Evolutionary conservation across 164 flowering plant species (phyloP).

Genomic region (Malania oleifera): DNA sequence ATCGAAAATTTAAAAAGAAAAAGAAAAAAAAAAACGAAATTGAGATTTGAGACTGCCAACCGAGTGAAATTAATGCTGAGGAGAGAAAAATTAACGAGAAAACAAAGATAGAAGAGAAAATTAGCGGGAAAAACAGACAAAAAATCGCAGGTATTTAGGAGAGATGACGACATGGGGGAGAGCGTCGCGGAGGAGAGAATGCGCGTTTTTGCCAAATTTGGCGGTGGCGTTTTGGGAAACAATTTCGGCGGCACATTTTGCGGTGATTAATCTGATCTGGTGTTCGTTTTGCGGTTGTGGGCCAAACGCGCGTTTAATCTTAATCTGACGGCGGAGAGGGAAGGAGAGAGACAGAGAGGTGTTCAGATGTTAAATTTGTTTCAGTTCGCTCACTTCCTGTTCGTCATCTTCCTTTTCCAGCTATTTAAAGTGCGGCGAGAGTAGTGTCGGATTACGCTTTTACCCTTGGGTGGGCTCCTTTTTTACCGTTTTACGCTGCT

Average conservation of each 20-base stretch:
- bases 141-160: neutral
- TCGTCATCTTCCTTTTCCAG: slow-evolving; percentile 1
- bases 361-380: too few relatives aligned
- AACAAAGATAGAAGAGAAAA: neutral
- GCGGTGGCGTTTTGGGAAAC: too few relatives aligned
- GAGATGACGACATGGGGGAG: neutral
- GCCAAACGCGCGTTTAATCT: too few relatives aligned
- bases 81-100: too few relatives aligned
- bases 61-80: too few relatives aligned
- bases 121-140: neutral
- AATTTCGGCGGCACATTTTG: slow-evolving; percentile 2
- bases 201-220: slow-evolving; percentile 4
- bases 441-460: neutral
- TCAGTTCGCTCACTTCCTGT: slow-evolving; percentile 15
- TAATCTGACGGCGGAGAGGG: too few relatives aligned
- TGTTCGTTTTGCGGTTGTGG: slow-evolving; percentile 8
- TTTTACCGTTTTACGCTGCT: neutral
- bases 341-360: too few relatives aligned
- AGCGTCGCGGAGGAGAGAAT: too few relatives aligned
- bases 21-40: too few relatives aligned
- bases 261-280: too few relatives aligned
- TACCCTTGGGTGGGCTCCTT: neutral
- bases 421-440: slow-evolving; percentile 15
- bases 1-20: too few relatives aligned
- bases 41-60: too few relatives aligned